Evolutionary conservation across 805 yeast genomes (phyloP).

Genomic region (Tetrapisispora nanseiensis): DNA sequence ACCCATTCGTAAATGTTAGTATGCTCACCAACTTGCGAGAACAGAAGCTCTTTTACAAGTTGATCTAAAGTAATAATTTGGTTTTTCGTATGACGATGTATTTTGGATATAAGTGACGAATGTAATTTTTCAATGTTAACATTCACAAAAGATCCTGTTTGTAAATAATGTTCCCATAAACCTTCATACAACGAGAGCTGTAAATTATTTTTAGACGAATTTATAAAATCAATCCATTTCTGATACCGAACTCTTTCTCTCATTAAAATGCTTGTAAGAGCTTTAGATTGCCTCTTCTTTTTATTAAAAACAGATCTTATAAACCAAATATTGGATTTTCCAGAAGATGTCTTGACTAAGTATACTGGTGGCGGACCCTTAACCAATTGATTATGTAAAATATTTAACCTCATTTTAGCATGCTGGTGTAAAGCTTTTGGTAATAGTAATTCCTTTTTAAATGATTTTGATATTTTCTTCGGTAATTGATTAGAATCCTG

Average conservation of each 20-base stretch:
- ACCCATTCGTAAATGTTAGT: slow-evolving; percentile 20
- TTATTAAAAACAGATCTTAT: slow-evolving; percentile 24
- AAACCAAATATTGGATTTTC: slow-evolving; percentile 24
- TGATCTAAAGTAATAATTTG: background rate
- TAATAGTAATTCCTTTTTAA: slow-evolving; percentile 12
- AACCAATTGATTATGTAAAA: slow-evolving; percentile 13
- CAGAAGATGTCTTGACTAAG: slow-evolving; percentile 18
- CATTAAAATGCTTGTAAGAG: slow-evolving; percentile 14
- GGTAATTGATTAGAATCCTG: slow-evolving; percentile 13
- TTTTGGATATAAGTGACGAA: background rate
- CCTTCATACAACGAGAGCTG: slow-evolving; percentile 26
- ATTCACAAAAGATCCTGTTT: background rate
- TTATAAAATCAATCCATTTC: slow-evolving; percentile 12
- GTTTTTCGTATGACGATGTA: background rate
- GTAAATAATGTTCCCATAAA: slow-evolving; percentile 22
- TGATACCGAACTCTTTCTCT: slow-evolving; percentile 16
- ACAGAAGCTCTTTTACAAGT: background rate
- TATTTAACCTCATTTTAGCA: slow-evolving; percentile 10
- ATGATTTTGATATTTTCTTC: slow-evolving; percentile 8
- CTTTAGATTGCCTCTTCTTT: slow-evolving; percentile 19
- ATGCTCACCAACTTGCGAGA: background rate
- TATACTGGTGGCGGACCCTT: slow-evolving; percentile 21
- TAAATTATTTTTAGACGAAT: slow-evolving; percentile 9
- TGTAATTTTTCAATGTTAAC: background rate
- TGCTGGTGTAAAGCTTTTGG: slow-evolving; percentile 24